Evolutionary conservation across 2,329 filamentous ascomycete species (phyloP).

Genomic region (Colletotrichum tamarilloi): DNA sequence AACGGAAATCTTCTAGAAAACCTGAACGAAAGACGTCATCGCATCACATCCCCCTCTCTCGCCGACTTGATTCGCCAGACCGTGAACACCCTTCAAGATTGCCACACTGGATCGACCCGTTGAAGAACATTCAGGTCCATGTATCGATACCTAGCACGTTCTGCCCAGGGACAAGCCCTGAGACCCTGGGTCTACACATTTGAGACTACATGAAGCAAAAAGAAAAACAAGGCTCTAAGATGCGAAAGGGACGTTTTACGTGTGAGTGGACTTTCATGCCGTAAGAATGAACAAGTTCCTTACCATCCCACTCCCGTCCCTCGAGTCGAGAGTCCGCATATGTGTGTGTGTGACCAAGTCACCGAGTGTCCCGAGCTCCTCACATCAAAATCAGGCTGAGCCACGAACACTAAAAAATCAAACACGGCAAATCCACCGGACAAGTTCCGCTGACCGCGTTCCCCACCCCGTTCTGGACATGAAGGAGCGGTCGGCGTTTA

Average conservation of each 20-base stretch:
- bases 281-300: background rate
- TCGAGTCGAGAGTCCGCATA: background rate
- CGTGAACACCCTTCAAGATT: background rate
- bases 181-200: background rate
- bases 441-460: background rate
- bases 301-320: background rate
- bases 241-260: background rate
- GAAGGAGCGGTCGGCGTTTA: background rate
- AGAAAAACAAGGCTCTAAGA: background rate
- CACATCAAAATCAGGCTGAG: background rate
- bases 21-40: conserved; percentile 4
- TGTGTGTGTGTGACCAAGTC: background rate
- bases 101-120: background rate
- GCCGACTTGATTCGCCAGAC: background rate
- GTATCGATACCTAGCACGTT: background rate
- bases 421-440: background rate
- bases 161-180: background rate
- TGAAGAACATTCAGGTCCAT: background rate
- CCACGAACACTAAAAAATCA: background rate
- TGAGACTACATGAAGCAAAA: no score
- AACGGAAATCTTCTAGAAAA: conserved; percentile 12
- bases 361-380: background rate
- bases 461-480: conserved; percentile 4
- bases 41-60: no score
- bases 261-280: background rate